Evolutionary conservation across 169 alveolate species (phyloP).

Genomic region (Theileria luwenshuni): DNA sequence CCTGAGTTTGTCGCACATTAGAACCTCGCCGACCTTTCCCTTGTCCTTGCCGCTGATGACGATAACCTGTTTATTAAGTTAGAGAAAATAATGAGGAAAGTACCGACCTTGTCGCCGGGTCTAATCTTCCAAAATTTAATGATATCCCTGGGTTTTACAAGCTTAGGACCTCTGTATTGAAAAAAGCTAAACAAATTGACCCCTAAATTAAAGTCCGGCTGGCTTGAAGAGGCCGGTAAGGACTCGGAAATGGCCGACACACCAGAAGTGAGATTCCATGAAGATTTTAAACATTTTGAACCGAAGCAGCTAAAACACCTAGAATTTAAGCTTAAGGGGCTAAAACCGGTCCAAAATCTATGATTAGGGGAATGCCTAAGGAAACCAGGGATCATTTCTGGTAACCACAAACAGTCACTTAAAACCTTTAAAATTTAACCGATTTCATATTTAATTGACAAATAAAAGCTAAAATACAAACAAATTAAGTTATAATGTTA

Average conservation of each 20-base stretch:
- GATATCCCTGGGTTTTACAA: constrained; percentile 71
- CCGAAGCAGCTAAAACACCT: background rate
- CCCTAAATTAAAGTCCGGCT: background rate
- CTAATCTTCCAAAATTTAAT: constrained; percentile 82
- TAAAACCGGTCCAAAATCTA: too few relatives aligned
- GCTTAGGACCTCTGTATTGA: constrained; percentile 71
- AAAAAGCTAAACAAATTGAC: background rate
- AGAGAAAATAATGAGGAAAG: background rate
- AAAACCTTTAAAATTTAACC: background rate
- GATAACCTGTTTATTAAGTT: constrained; percentile 64
- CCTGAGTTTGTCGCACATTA: constrained; percentile 76
- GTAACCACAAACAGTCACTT: background rate
- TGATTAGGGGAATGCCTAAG: too few relatives aligned
- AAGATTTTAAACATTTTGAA: background rate
- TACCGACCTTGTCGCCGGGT: constrained; percentile 78
- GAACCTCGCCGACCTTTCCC: constrained; percentile 82
- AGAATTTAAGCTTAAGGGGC: background rate
- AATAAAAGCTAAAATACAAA: too few relatives aligned
- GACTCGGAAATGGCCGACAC: background rate
- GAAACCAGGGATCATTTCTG: too few relatives aligned
- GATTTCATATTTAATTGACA: too few relatives aligned
- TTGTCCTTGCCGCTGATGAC: constrained; percentile 85
- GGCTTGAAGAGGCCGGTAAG: background rate
- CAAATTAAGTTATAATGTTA: background rate
- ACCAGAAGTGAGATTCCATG: constrained; percentile 7